These are phyloP conservation scores for Arthromyces matolae DNA, from an alignment of 768 basidiomycete genomes.

Conservation along the genomic window DNA sequence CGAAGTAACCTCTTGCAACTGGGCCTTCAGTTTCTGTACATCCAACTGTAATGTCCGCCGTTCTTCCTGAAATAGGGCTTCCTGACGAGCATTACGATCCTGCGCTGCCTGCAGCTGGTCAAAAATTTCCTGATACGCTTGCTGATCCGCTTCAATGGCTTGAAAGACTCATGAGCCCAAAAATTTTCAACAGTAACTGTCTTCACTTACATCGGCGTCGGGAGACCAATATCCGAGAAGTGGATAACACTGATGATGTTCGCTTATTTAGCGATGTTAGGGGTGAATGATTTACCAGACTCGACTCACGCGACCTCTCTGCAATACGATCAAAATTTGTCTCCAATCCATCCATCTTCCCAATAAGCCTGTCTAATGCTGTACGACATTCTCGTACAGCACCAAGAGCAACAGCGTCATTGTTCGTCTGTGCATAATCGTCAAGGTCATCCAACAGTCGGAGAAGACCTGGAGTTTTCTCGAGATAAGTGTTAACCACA, in stretches of 20 bases:
- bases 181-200: background rate
- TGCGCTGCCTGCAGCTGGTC: slow-evolving; percentile 62
- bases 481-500: slow-evolving; percentile 11
- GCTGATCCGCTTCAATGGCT: slow-evolving; percentile 76
- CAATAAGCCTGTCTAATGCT: slow-evolving; percentile 64
- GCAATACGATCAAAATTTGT: slow-evolving; percentile 82
- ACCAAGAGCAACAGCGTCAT: slow-evolving; percentile 42
- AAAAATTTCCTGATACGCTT: slow-evolving; percentile 67
- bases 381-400: slow-evolving; percentile 62
- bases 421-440: slow-evolving; percentile 42
- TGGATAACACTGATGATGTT: slow-evolving; percentile 58
- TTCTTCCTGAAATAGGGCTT: slow-evolving; percentile 56
- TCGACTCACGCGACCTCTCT: slow-evolving; percentile 70
- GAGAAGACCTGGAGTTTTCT: slow-evolving; percentile 46
- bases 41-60: slow-evolving; percentile 53
- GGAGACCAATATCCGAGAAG: slow-evolving; percentile 65
- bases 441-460: slow-evolving; percentile 65
- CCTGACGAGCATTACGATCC: slow-evolving; percentile 54
- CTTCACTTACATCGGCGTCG: slow-evolving; percentile 63
- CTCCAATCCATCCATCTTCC: slow-evolving; percentile 77
- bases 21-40: slow-evolving; percentile 47
- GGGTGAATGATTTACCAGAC: background rate
- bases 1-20: slow-evolving; percentile 38
- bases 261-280: slow-evolving; percentile 2
- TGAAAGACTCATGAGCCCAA: slow-evolving; percentile 11